A percentile compares a stretch with the other conserved stretches of the same genome.
Evolutionary conservation across 1,284 basidiomycete species (phyloP).

Genomic region (Pseudozyma sp.): DNA sequence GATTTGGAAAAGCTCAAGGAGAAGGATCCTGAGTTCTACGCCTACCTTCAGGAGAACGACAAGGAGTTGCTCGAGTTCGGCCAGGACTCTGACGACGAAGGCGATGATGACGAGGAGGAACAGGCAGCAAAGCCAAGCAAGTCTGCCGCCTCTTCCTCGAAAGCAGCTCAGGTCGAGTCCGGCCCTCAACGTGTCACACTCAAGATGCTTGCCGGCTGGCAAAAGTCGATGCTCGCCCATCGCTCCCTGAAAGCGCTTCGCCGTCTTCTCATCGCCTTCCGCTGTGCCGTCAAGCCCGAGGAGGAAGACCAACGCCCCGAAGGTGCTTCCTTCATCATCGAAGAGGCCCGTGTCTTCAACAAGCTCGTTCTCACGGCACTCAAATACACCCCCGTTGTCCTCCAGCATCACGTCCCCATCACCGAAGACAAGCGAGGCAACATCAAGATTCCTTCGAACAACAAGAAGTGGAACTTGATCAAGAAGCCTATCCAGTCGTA

Average conservation of each 20-base stretch:
- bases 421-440: conserved; percentile 72
- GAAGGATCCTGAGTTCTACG: conserved; percentile 98
- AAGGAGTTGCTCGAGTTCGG: conserved; percentile 84
- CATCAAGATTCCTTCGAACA: conserved; percentile 71
- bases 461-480: conserved; percentile 74
- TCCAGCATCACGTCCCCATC: conserved; percentile 87
- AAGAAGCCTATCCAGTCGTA: conserved; percentile 86
- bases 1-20: conserved; percentile 91
- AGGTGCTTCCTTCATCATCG: conserved; percentile 56
- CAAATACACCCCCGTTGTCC: conserved; percentile 88
- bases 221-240: conserved; percentile 88
- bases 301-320: conserved; percentile 47
- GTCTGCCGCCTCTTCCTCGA: conserved; percentile 26
- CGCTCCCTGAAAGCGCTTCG: conserved; percentile 86
- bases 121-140: conserved; percentile 25
- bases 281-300: conserved; percentile 63
- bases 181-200: conserved; percentile 75
- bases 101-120: conserved; percentile 50
- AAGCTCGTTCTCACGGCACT: conserved; percentile 89
- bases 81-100: conserved; percentile 69
- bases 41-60: conserved; percentile 97
- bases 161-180: conserved; percentile 23
- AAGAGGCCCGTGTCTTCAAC: conserved; percentile 75
- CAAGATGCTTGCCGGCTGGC: conserved; percentile 83
- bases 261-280: conserved; percentile 76